Evolutionary conservation across 441 rosid genomes (phyloP), one percentile per base, ranked within the genome.

Genomic region (Viola pubescens): DNA sequence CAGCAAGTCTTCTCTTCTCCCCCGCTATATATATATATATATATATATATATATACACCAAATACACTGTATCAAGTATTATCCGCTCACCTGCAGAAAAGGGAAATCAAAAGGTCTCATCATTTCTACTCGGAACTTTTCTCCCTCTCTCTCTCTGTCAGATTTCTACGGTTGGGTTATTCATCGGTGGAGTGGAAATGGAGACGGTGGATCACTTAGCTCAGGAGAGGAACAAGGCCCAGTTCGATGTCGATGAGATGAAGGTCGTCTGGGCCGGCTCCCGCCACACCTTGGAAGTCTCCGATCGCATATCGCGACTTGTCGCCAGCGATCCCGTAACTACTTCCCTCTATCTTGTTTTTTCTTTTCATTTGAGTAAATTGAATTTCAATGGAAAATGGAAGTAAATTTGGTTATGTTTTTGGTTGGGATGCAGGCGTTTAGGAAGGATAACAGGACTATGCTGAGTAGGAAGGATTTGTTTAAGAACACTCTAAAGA

Each of bases 251-350:
- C 48, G 87, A 87, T 4, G 83, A 79, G 52, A 86, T 92, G 96
- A 92, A 92, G 81, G 65, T 89, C 81, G 85, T 82, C 52, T 92
- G 97, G 97, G 96, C 89, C 16, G 92, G 98, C 48, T 92, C 98
- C n/a, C 89, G 76, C 62, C 89, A 79, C 45, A 84, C 76, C 72
- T 77, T 78, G 39, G 85, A 92, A 60, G 72, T 86, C 75, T 75
- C 89, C 56, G 94, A 92, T 73, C 90, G 97, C 59, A 75, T 92
- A 9, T 72, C 94, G 57, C 91, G 94, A 47, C 91, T 92, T 67
- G 92, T 87, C 63, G 96, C 97, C 65, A 66, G 74, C 77, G 97
- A 92, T 82, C 97, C 98, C 75, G 97, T 92, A 54, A 4, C 14
- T 48, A 6, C n/a, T 47, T 42, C 19, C 3, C 13, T 3, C 11